phyloP scores from a whole-genome alignment of 305 asterid genomes.

The Solanum hybrid region DNA sequence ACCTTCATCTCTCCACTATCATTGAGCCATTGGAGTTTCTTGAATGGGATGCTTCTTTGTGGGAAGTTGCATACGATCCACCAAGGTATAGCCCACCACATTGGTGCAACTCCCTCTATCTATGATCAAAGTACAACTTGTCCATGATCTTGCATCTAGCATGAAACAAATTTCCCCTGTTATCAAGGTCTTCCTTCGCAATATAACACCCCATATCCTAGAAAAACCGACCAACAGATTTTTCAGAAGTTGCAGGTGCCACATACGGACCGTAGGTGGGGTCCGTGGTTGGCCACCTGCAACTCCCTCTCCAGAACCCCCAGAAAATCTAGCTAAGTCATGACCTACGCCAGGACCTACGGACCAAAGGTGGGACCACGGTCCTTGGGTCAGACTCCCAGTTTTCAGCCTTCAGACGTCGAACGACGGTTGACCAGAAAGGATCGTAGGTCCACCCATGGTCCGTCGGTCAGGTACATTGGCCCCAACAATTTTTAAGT shows the following conservation, averaged over 20 bases:
- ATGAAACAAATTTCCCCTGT: neutral
- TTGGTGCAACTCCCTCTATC: neutral
- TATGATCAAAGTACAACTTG: neutral
- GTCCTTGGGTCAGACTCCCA: too few relatives aligned
- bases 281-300: neutral
- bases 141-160: neutral
- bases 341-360: too few relatives aligned
- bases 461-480: too few relatives aligned
- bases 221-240: neutral
- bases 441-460: too few relatives aligned
- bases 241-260: neutral
- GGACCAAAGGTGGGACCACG: too few relatives aligned
- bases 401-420: too few relatives aligned
- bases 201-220: neutral
- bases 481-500: too few relatives aligned
- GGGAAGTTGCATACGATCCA: too few relatives aligned
- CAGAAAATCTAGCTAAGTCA: too few relatives aligned
- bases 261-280: neutral
- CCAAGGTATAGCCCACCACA: neutral
- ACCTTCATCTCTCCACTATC: neutral
- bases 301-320: neutral
- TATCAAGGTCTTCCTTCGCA: neutral
- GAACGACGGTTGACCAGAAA: too few relatives aligned
- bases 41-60: neutral
- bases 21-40: neutral